Evolutionary conservation across 768 basidiomycete genomes (phyloP).

Genomic region (Clathrus columnatus): DNA sequence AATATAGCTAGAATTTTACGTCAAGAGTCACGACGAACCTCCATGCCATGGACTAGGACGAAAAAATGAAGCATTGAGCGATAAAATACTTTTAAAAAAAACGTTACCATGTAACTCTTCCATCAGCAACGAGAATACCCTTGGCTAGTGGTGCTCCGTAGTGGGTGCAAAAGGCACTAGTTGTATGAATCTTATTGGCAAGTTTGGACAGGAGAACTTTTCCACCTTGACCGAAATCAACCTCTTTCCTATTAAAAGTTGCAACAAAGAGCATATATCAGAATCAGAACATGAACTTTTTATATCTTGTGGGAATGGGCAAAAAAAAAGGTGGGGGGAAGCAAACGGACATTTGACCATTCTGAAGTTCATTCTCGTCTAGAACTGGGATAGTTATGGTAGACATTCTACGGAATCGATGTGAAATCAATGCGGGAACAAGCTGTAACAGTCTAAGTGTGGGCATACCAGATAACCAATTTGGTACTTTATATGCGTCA

Average conservation of each 20-base stretch:
- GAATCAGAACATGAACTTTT: not conserved
- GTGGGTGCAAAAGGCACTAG: slow-evolving; percentile 82
- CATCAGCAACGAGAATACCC: slow-evolving; percentile 71
- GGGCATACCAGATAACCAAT: not conserved
- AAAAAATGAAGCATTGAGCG: not conserved
- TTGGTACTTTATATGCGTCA: slow-evolving; percentile 6
- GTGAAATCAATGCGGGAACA: not conserved
- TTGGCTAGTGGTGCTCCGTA: slow-evolving; percentile 84
- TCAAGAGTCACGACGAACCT: slow-evolving; percentile 33
- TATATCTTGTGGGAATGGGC: not conserved
- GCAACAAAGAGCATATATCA: not conserved
- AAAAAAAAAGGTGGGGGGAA: not conserved
- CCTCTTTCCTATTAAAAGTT: slow-evolving; percentile 57
- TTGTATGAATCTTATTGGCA: slow-evolving; percentile 68
- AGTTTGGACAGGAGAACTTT: slow-evolving; percentile 73
- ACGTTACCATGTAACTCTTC: slow-evolving; percentile 67
- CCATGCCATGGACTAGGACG: slow-evolving; percentile 73
- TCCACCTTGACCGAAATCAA: slow-evolving; percentile 60
- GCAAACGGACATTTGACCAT: slow-evolving; percentile 54
- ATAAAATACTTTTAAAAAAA: too few relatives aligned
- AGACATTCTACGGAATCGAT: slow-evolving; percentile 28
- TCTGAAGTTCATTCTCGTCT: slow-evolving; percentile 45
- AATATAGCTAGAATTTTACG: not conserved
- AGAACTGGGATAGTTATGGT: slow-evolving; percentile 49
- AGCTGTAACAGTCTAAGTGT: not conserved